These are phyloP conservation scores for Xylaria polymorpha DNA, from an alignment of 2,329 filamentous ascomycete species.

Conservation along the genomic window DNA sequence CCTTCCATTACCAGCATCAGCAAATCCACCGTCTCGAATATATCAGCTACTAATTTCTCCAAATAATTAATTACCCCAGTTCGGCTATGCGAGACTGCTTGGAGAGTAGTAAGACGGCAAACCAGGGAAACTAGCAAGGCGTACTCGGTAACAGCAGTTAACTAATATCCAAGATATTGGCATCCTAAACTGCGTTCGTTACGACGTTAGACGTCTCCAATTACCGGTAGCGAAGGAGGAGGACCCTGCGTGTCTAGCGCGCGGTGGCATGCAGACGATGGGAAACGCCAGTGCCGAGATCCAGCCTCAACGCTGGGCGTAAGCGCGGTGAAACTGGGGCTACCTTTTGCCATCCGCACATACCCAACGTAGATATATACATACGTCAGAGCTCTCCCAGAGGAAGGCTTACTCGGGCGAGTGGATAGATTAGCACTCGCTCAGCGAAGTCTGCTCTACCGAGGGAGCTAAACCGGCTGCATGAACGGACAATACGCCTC, in stretches of 20 bases:
- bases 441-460: not conserved
- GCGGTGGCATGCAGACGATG: not conserved
- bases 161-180: not conserved
- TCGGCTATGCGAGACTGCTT: not conserved
- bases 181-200: not conserved
- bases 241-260: not conserved
- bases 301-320: not conserved
- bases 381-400: not conserved
- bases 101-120: not conserved
- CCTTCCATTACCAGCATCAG: not conserved
- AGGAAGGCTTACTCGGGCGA: not conserved
- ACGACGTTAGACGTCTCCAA: not conserved
- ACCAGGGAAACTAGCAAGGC: not conserved
- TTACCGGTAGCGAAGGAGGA: constrained; percentile 1
- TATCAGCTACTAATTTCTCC: not conserved
- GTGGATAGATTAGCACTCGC: not conserved
- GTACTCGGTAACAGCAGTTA: not conserved
- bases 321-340: not conserved
- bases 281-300: not conserved
- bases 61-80: not conserved
- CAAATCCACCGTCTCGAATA: not conserved
- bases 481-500: constrained; percentile 4
- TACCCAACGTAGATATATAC: not conserved
- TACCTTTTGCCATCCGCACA: not conserved
- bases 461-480: not conserved